Conservation (phyloP, 2,329 filamentous ascomycete genomes). For the Tothia fuscella region DNA sequence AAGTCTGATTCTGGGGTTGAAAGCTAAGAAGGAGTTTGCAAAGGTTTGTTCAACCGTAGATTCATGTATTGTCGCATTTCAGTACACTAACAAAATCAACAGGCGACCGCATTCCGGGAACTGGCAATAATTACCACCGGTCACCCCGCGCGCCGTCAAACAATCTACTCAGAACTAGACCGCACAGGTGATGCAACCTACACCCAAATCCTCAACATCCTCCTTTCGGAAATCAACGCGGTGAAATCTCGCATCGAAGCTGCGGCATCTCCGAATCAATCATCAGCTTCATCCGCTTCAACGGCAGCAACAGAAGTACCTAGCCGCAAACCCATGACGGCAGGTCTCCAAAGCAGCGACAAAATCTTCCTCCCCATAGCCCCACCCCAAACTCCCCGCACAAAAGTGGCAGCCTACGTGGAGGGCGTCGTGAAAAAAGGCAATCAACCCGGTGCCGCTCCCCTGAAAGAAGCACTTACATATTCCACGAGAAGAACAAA, state of each 20-base stretch:
- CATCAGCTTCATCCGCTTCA: slow-evolving; percentile 14
- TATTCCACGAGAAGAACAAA: slow-evolving; percentile 17
- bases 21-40: slow-evolving; percentile 59
- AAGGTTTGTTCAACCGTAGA: no score
- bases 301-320: not conserved
- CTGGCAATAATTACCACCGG: slow-evolving; percentile 65
- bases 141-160: slow-evolving; percentile 62
- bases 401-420: not conserved
- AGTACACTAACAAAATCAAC: no score
- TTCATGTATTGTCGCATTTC: slow-evolving; percentile 26
- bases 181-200: slow-evolving; percentile 68
- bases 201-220: slow-evolving; percentile 62
- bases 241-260: slow-evolving; percentile 58
- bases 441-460: slow-evolving; percentile 7
- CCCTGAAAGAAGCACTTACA: not conserved
- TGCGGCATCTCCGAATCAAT: slow-evolving; percentile 18
- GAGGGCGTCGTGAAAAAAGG: slow-evolving; percentile 11
- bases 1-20: slow-evolving; percentile 72
- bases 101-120: slow-evolving; percentile 89
- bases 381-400: not conserved
- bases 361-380: not conserved
- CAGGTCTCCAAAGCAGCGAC: not conserved
- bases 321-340: not conserved
- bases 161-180: slow-evolving; percentile 79
- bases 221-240: slow-evolving; percentile 55